Percentiles rank a stretch among this genome's conserved stretches.
Conservation (phyloP, 75 land plant genomes). For the Cunninghamia lanceolata region DNA sequence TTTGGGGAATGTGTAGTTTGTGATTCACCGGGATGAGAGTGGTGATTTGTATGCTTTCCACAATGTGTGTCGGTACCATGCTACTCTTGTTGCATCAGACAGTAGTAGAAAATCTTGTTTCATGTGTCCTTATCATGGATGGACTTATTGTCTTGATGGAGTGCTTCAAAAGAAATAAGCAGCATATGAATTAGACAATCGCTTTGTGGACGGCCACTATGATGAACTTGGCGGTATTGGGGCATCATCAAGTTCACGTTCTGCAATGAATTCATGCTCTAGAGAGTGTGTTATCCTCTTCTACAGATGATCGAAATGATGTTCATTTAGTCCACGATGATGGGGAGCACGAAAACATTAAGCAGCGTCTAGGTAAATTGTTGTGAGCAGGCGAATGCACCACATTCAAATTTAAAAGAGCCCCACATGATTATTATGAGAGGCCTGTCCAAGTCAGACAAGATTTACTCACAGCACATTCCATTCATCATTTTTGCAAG, state of each 20-base stretch:
- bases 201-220: too few species aligned
- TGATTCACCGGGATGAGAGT: constrained; percentile 63
- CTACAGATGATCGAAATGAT: background rate
- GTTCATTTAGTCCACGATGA: background rate
- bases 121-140: constrained; percentile 97
- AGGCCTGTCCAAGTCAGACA: too few species aligned
- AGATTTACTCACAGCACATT: constrained; percentile 67
- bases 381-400: constrained; percentile 39
- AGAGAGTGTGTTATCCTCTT: background rate
- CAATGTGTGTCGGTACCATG: constrained; percentile 96
- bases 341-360: constrained; percentile 20
- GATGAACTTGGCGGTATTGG: constrained; percentile 22
- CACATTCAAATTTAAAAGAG: constrained; percentile 64
- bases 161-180: too few species aligned
- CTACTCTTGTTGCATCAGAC: constrained; percentile 74
- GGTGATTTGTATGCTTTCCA: constrained; percentile 81
- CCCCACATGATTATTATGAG: constrained; percentile 75
- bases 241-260: constrained; percentile 31
- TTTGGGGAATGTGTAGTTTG: constrained; percentile 71
- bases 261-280: constrained; percentile 25
- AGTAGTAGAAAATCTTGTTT: constrained; percentile 71
- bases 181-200: too few species aligned
- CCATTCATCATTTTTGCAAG: constrained; percentile 89
- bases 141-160: too few species aligned
- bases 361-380: constrained; percentile 51